A percentile compares a stretch with the other conserved stretches of the same genome.
These are phyloP conservation scores for Piromyces finnis DNA, from an alignment of 192 early-diverging fungal species.

Conservation along the genomic window DNA sequence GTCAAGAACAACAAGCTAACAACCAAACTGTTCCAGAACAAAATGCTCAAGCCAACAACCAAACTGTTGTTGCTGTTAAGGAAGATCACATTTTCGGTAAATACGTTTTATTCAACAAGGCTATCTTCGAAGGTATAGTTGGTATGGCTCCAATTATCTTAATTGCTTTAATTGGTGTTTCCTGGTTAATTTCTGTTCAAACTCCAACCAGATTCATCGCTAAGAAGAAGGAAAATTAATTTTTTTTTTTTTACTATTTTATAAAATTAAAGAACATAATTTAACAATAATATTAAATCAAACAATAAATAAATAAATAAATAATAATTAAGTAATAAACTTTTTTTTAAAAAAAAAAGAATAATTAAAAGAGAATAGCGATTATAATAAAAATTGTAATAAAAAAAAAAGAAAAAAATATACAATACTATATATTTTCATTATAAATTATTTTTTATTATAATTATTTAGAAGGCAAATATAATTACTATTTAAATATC, in stretches of 20 bases:
- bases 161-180: background rate
- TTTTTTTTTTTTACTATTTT: background rate
- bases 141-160: background rate
- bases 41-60: background rate
- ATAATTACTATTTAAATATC: too few species aligned
- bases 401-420: too few species aligned
- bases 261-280: background rate
- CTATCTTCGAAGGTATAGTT: background rate
- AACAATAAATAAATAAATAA: background rate
- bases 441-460: too few species aligned
- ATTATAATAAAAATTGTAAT: background rate
- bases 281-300: background rate
- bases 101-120: background rate
- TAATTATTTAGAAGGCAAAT: too few species aligned
- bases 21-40: background rate
- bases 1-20: too few species aligned
- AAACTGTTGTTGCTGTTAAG: background rate
- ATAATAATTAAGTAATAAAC: too few species aligned
- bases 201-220: background rate
- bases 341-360: background rate
- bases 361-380: background rate
- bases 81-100: background rate
- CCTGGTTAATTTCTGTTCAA: background rate
- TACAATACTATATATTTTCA: too few species aligned
- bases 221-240: background rate